Percentiles rank a stretch among this genome's conserved stretches.
These are phyloP conservation scores for Barnettozyma vustinii DNA, from an alignment of 805 yeast genomes.

Conservation along the genomic window DNA sequence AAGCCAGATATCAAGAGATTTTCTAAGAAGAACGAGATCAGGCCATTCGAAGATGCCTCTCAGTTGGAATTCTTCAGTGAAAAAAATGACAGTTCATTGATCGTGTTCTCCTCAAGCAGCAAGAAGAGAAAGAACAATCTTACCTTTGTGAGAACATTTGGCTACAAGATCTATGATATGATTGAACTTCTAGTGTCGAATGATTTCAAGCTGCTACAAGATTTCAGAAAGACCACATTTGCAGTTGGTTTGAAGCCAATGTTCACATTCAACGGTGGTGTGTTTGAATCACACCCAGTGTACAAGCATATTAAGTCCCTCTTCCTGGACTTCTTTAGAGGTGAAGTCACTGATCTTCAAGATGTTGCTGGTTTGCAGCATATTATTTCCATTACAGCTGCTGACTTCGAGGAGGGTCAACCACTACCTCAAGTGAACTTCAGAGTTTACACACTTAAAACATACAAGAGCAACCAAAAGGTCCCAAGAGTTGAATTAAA, in stretches of 20 bases:
- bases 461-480: constrained; percentile 79
- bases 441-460: constrained; percentile 83
- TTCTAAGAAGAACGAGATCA: constrained; percentile 78
- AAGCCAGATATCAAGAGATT: constrained; percentile 88
- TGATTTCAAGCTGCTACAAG: constrained; percentile 66
- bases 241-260: constrained; percentile 89
- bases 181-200: constrained; percentile 74
- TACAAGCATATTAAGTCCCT: constrained; percentile 81
- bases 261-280: constrained; percentile 89
- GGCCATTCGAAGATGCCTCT: constrained; percentile 88
- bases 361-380: constrained; percentile 95
- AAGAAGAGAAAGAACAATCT: constrained; percentile 92
- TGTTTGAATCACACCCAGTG: constrained; percentile 84
- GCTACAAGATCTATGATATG: constrained; percentile 89
- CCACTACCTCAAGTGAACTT: constrained; percentile 78
- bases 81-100: constrained; percentile 84
- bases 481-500: constrained; percentile 91
- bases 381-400: constrained; percentile 75
- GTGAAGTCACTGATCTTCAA: constrained; percentile 70
- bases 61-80: constrained; percentile 89
- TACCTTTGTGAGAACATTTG: constrained; percentile 85
- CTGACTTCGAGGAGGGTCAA: constrained; percentile 64
- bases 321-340: constrained; percentile 87
- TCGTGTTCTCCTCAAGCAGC: constrained; percentile 73
- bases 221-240: constrained; percentile 77